These are phyloP conservation scores for Halophytophthora polymorphica DNA, from an alignment of 352 stramenopile species.

Conservation along the genomic window DNA sequence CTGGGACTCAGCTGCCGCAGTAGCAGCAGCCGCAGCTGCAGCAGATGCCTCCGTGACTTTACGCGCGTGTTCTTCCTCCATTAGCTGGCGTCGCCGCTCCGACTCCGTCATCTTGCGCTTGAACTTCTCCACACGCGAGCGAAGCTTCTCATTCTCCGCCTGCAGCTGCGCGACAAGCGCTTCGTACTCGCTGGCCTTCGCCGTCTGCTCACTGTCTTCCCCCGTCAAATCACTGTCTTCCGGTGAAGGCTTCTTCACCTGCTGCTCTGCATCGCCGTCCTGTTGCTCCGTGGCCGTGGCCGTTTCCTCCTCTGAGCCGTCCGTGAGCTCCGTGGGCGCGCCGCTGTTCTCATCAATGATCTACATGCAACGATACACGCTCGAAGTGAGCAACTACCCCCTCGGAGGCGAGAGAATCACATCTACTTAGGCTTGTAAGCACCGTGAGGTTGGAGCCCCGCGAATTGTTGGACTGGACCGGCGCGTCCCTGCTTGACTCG, in stretches of 20 bases:
- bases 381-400: background rate
- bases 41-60: slow-evolving; percentile 27
- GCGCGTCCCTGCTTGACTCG: slow-evolving; percentile 29
- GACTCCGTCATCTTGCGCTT: slow-evolving; percentile 62
- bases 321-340: slow-evolving; percentile 47
- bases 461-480: slow-evolving; percentile 41
- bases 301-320: slow-evolving; percentile 56
- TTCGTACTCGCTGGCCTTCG: slow-evolving; percentile 29
- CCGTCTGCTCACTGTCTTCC: slow-evolving; percentile 23
- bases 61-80: slow-evolving; percentile 46
- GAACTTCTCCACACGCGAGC: slow-evolving; percentile 68
- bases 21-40: slow-evolving; percentile 18
- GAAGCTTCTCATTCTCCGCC: slow-evolving; percentile 76
- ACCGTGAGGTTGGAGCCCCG: slow-evolving; percentile 49
- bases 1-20: slow-evolving; percentile 11
- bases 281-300: slow-evolving; percentile 32
- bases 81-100: slow-evolving; percentile 50
- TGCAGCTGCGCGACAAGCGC: slow-evolving; percentile 52
- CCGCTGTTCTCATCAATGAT: slow-evolving; percentile 76
- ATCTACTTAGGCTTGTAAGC: background rate
- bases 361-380: slow-evolving; percentile 21
- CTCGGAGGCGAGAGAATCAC: background rate
- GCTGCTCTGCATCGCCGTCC: slow-evolving; percentile 26
- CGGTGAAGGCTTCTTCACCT: slow-evolving; percentile 23
- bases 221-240: slow-evolving; percentile 25